Base-by-base conservation (phyloP, 2,329 filamentous ascomycete species). In the Ophiostoma pallidulum region DNA sequence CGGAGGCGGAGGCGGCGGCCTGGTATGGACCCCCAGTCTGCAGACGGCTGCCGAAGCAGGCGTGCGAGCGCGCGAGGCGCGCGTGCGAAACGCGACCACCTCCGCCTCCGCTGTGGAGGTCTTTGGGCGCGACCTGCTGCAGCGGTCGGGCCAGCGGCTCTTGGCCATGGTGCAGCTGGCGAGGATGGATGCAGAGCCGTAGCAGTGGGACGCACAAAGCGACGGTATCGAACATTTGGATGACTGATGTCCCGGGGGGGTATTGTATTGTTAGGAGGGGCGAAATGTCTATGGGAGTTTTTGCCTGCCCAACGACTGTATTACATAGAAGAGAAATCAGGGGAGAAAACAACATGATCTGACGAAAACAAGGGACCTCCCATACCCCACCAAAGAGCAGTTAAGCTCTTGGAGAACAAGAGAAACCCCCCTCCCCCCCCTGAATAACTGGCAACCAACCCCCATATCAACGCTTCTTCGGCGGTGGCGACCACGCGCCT, bases 401-500 rank as follows among this genome's bases (percentile, higher is more conserved):
- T n/a, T n/a, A n/a, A n/a, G n/a, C n/a, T n/a, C n/a, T n/a, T n/a
- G n/a, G n/a, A n/a, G n/a, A n/a, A n/a, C n/a, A n/a, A n/a, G n/a
- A n/a, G n/a, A n/a, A n/a, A n/a, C n/a, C n/a, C n/a, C n/a, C n/a
- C n/a, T n/a, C n/a, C 36, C 9, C 4, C 5, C 24, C 16, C n/a
- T n/a, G n/a, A n/a, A n/a, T n/a, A n/a, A n/a, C n/a, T n/a, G n/a
- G n/a, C n/a, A n/a, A n/a, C n/a, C n/a, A n/a, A n/a, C 24, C 5
- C 24, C 6, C 24, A 28, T 28, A 19, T 45, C 37, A 67, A 50
- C 61, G 57, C 56, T 65, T 68, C 26, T 61, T 59, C 9, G 56
- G 41, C 19, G 53, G 10, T 2, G 60, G 61, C 8, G 54, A 66
- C 82, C 82, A 86, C 3, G 77, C 66, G 41, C 75, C 60, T 0